Base-by-base conservation (phyloP, 306 rosid species). In the Vigna hirtella region DNA sequence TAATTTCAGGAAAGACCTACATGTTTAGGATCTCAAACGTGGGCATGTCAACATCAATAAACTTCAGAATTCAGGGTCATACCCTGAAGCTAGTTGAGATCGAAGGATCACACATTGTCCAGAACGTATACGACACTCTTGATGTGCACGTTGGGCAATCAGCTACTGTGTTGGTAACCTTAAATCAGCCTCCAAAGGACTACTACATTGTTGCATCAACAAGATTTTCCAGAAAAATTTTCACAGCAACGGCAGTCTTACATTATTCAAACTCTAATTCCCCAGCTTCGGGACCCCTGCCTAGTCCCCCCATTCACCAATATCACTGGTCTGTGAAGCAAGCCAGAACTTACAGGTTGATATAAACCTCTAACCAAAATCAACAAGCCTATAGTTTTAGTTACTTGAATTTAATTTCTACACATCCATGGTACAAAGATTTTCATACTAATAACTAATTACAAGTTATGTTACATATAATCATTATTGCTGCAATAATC, bases 91-190 rank as follows among this genome's bases (percentile, higher is more conserved):
- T 95, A 53, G 93, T 93, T 15, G 99, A 95, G 83, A 88, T 89
- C 6, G 99, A 95, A 90, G 99, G 99, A n/a, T 93, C 99, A 36
- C 98, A 93, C 82, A 70, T 89, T 30, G 15, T 91, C 28, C 98
- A 95, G 76, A 93, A 88, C 79, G 47, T n/a, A 24, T 95, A 95
- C 3, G 96, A 95, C 75, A 88, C 97, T 17, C 96, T 95, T 71
- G 99, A 95, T 73, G 88, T 95, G 16, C 99, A 95, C 82, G 97
- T 93, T 77, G 99, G 99, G 12, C 99, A 95, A 87, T 93, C 97
- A 2, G 74, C 85, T 26, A 45, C 96, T 1, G 90, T 91, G 32
- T 78, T 95, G 76, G 97, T 95, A 57, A 88, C 94, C 82, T 90
- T 95, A 69, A 80, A 91, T 70, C 93, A 93, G 77, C 71, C 89